phyloP scores from a whole-genome alignment of 2,329 filamentous ascomycete species.

The Dryadomyces quercus-mongolicae region DNA sequence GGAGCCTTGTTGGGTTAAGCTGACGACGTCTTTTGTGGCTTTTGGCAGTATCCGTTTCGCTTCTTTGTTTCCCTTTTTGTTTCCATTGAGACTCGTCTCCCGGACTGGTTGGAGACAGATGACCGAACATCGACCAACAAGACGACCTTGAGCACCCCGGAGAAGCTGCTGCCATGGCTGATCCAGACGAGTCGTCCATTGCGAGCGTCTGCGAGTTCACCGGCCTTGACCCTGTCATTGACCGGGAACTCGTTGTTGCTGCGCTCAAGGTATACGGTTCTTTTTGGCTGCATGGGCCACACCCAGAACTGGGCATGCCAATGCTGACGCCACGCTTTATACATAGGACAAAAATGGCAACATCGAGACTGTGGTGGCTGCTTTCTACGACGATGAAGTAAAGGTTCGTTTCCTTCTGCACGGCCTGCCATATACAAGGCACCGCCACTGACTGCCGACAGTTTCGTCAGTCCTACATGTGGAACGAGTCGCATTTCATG shows the following conservation, averaged over 20 bases:
- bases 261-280: constrained; percentile 30
- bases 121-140: background rate
- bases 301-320: background rate
- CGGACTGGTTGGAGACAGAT: too few species aligned
- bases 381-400: constrained; percentile 37
- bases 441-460: constrained; percentile 12
- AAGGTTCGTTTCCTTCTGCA: constrained; percentile 23
- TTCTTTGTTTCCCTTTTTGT: too few species aligned
- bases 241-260: constrained; percentile 26
- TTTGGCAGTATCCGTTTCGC: too few species aligned
- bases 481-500: constrained; percentile 42
- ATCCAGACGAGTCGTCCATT: constrained; percentile 23
- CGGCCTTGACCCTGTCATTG: constrained; percentile 21
- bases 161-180: constrained; percentile 13
- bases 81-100: too few species aligned
- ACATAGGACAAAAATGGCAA: constrained; percentile 31
- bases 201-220: constrained; percentile 29
- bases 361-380: constrained; percentile 34
- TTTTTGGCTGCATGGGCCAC: too few species aligned
- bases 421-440: background rate
- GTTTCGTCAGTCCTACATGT: constrained; percentile 38
- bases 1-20: too few species aligned
- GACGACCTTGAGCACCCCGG: background rate
- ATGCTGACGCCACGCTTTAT: background rate
- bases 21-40: too few species aligned